phyloP scores from a whole-genome alignment of 352 stramenopile species.

The Globisporangium echinulatum region DNA sequence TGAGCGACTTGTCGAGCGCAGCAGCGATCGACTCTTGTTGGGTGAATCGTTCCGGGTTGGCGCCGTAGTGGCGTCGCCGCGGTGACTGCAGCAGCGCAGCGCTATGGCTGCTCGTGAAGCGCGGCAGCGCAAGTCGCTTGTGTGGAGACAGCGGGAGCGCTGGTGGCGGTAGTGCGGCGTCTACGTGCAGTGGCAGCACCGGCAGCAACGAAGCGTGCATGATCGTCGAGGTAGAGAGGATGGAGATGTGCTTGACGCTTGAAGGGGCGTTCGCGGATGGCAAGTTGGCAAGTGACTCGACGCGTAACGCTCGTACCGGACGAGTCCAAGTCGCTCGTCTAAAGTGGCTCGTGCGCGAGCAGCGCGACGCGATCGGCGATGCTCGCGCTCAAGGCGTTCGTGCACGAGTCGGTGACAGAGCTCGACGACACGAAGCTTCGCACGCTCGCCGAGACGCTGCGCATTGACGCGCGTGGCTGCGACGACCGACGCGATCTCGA shows the following conservation, averaged over 20 bases:
- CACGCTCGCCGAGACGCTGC: slow-evolving; percentile 50
- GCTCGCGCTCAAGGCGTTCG: slow-evolving; percentile 55
- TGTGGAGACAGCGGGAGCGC: neutral
- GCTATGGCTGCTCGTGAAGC: slow-evolving; percentile 23
- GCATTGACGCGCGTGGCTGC: slow-evolving; percentile 51
- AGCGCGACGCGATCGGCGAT: slow-evolving; percentile 14
- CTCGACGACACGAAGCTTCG: slow-evolving; percentile 37
- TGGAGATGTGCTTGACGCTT: neutral
- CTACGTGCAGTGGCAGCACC: neutral
- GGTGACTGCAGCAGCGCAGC: slow-evolving; percentile 6
- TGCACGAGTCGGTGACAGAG: slow-evolving; percentile 54
- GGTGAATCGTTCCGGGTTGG: slow-evolving; percentile 14
- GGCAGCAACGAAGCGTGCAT: slow-evolving; percentile 9
- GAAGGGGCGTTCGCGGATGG: no score
- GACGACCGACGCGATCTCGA: slow-evolving; percentile 56
- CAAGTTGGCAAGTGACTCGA: no score
- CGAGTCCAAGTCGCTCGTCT: no score
- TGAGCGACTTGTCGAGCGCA: slow-evolving; percentile 21
- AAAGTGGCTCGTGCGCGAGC: neutral
- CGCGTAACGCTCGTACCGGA: no score
- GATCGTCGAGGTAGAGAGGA: neutral
- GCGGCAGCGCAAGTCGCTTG: slow-evolving; percentile 16
- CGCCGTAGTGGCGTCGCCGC: slow-evolving; percentile 6
- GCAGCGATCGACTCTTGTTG: slow-evolving; percentile 19
- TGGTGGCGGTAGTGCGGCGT: neutral